Evolutionary conservation across 2,329 filamentous ascomycete species (phyloP).

Genomic region (Trichoderma sp.): DNA sequence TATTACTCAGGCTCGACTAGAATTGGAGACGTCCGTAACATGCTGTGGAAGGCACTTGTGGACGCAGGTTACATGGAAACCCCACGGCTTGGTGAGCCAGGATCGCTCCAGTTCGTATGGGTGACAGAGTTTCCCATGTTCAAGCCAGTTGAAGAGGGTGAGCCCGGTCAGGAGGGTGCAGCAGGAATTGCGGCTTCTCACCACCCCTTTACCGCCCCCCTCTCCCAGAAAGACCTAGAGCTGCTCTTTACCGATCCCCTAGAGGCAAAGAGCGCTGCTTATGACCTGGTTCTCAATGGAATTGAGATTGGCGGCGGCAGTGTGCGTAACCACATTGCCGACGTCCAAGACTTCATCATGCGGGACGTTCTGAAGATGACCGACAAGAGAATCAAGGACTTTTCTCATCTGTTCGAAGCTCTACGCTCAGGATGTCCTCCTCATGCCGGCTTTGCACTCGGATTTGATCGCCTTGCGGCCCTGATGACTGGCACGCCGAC

Average conservation of each 20-base stretch:
- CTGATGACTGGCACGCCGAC: constrained; percentile 73
- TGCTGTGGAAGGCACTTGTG: constrained; percentile 67
- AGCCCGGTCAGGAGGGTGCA: constrained; percentile 75
- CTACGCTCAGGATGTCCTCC: constrained; percentile 85
- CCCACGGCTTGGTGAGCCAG: constrained; percentile 36
- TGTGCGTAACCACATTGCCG: constrained; percentile 81
- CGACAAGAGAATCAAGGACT: constrained; percentile 69
- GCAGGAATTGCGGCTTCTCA: constrained; percentile 85
- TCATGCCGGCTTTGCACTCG: constrained; percentile 88
- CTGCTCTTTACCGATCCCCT: constrained; percentile 70
- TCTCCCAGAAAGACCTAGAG: constrained; percentile 68
- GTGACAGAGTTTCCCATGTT: constrained; percentile 91
- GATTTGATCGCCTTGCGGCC: constrained; percentile 83
- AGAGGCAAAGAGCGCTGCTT: constrained; percentile 77
- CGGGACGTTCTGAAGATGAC: constrained; percentile 78
- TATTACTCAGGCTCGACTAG: constrained; percentile 58
- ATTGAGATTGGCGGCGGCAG: constrained; percentile 92
- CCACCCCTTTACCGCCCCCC: constrained; percentile 92
- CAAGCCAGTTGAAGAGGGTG: constrained; percentile 61
- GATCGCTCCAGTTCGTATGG: constrained; percentile 71
- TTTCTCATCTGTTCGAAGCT: constrained; percentile 79
- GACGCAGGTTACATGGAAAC: constrained; percentile 54
- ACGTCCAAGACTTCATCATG: constrained; percentile 82
- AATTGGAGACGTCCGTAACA: constrained; percentile 69
- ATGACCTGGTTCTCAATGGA: constrained; percentile 94